These are phyloP conservation scores for Trametes sanguinea DNA, from an alignment of 768 basidiomycete genomes.

Conservation along the genomic window DNA sequence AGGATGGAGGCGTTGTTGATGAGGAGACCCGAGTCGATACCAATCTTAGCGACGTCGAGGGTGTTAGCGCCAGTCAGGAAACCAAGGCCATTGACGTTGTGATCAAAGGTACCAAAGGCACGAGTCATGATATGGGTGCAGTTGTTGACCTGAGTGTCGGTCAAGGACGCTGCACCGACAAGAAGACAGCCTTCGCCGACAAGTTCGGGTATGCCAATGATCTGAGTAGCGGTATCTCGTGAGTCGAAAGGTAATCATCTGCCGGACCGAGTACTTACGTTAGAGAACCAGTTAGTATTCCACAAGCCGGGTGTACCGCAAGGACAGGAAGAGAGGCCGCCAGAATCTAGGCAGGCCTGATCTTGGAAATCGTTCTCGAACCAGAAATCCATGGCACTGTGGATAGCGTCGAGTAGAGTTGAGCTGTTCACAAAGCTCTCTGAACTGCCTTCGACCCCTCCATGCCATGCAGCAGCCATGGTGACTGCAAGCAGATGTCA, in stretches of 20 bases:
- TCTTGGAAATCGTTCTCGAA: constrained; percentile 60
- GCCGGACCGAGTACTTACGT: constrained; percentile 38
- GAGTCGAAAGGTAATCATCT: background rate
- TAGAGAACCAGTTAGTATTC: constrained; percentile 70
- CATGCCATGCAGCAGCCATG: constrained; percentile 60
- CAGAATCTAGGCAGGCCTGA: constrained; percentile 53
- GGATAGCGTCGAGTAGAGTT: constrained; percentile 43
- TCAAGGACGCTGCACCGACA: constrained; percentile 46
- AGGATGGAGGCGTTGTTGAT: constrained; percentile 28
- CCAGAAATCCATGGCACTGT: constrained; percentile 61
- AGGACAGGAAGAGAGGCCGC: constrained; percentile 55
- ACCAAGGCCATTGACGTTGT: constrained; percentile 45
- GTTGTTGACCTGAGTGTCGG: constrained; percentile 41
- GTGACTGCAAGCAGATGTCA: constrained; percentile 37
- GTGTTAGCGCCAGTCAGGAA: constrained; percentile 65
- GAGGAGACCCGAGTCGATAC: constrained; percentile 50
- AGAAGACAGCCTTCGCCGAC: constrained; percentile 61
- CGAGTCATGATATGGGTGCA: constrained; percentile 55
- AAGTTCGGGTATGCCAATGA: constrained; percentile 61
- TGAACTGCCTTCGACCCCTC: constrained; percentile 41
- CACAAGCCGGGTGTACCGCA: constrained; percentile 54
- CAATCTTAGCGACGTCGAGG: constrained; percentile 64
- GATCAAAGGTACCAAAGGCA: constrained; percentile 50
- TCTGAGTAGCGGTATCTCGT: constrained; percentile 32
- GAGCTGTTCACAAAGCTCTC: constrained; percentile 46